Conservation (phyloP, 2,329 filamentous ascomycete species). For the Paracamarosporium sp. region DNA sequence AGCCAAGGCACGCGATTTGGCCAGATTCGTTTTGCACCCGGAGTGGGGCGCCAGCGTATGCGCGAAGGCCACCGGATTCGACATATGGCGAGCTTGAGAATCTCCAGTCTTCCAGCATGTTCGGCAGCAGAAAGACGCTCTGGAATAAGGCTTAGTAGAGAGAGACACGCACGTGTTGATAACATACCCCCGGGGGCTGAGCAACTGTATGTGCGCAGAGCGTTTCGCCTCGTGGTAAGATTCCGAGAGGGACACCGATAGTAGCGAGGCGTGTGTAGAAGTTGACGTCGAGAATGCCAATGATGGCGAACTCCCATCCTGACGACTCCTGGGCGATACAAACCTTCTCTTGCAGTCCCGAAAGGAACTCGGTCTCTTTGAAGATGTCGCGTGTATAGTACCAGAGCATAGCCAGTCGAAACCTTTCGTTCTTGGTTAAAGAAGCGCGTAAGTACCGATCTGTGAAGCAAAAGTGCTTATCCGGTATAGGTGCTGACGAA, state of each 20-base stretch:
- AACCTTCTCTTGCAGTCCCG: conserved; percentile 52
- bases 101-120: conserved; percentile 55
- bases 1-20: conserved; percentile 50
- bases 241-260: conserved; percentile 49
- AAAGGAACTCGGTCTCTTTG: conserved; percentile 50
- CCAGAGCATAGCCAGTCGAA: conserved; percentile 50
- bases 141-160: conserved; percentile 12
- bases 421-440: conserved; percentile 44
- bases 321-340: conserved; percentile 50
- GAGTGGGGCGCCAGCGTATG: conserved; percentile 52
- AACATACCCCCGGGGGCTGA: conserved; percentile 35
- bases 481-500: conserved; percentile 24
- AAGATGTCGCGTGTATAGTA: conserved; percentile 53
- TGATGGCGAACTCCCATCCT: conserved; percentile 56
- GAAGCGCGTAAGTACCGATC: conserved; percentile 45
- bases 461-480: conserved; percentile 17
- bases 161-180: conserved; percentile 19
- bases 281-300: conserved; percentile 53
- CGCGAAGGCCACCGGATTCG: conserved; percentile 47
- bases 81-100: conserved; percentile 52
- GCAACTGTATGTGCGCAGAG: conserved; percentile 55
- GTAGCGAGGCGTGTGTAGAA: conserved; percentile 53
- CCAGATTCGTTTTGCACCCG: conserved; percentile 50
- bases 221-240: conserved; percentile 55
- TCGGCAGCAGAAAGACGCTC: conserved; percentile 50